Evolutionary conservation across 345 rosid genomes (phyloP).

Genomic region (Leavenworthia alabamica): DNA sequence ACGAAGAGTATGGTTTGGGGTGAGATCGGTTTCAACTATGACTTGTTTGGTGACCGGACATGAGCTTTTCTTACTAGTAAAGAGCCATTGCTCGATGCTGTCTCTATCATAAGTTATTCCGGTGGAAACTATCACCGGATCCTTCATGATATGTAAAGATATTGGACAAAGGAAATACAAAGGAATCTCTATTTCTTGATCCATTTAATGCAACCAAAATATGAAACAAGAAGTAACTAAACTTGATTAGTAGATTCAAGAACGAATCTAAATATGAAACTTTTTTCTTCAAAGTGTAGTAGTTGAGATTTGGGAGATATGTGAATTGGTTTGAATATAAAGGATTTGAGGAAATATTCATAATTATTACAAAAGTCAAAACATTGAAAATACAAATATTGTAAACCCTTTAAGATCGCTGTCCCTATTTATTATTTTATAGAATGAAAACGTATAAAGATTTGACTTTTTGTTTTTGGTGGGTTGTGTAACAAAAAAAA

Average conservation of each 20-base stretch:
- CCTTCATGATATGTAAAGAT: slow-evolving; percentile 72
- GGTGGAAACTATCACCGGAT: slow-evolving; percentile 57
- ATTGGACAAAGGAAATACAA: slow-evolving; percentile 62
- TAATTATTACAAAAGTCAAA: slow-evolving; percentile 48
- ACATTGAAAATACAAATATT: slow-evolving; percentile 39
- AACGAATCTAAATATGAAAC: slow-evolving; percentile 1
- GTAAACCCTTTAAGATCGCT: slow-evolving; percentile 15
- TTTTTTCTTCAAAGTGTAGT: slow-evolving; percentile 9
- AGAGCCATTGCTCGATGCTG: slow-evolving; percentile 68
- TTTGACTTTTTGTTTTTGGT: slow-evolving; percentile 21
- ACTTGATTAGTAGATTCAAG: background rate
- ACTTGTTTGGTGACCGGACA: slow-evolving; percentile 76
- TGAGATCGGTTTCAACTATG: slow-evolving; percentile 51
- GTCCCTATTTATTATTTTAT: slow-evolving; percentile 6
- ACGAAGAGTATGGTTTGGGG: slow-evolving; percentile 84
- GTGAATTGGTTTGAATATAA: slow-evolving; percentile 40
- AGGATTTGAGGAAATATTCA: slow-evolving; percentile 1
- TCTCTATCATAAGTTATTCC: slow-evolving; percentile 76
- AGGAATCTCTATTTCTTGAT: slow-evolving; percentile 64
- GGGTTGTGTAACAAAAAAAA: background rate
- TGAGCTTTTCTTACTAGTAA: slow-evolving; percentile 41
- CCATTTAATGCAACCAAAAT: slow-evolving; percentile 33
- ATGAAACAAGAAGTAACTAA: background rate
- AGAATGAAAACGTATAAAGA: slow-evolving; percentile 25
- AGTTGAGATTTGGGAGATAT: slow-evolving; percentile 24